These are phyloP conservation scores for Tricholoma terreum DNA, from an alignment of 768 basidiomycete genomes.

Conservation along the genomic window DNA sequence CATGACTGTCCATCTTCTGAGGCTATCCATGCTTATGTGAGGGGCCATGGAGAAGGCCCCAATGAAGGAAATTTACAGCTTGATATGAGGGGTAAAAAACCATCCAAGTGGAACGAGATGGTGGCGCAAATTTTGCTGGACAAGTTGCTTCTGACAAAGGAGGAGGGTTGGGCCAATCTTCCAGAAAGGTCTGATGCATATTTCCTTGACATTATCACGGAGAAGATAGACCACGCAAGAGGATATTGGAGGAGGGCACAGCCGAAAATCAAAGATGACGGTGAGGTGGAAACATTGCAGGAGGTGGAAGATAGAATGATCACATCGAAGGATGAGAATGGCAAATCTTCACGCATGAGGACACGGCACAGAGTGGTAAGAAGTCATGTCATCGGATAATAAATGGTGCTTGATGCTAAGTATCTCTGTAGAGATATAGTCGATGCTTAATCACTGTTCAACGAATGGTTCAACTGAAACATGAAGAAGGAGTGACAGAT, in stretches of 20 bases:
- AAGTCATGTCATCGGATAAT: neutral
- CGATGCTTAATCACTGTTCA: neutral
- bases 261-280: slow-evolving; percentile 10
- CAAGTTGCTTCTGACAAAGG: neutral
- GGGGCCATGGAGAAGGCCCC: slow-evolving; percentile 3
- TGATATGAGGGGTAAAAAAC: slow-evolving; percentile 10
- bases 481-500: slow-evolving; percentile 3
- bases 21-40: neutral
- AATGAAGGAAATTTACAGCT: slow-evolving; percentile 5
- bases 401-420: neutral
- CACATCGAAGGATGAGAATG: slow-evolving; percentile 1
- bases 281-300: slow-evolving; percentile 7
- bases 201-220: slow-evolving; percentile 6
- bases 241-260: slow-evolving; percentile 9
- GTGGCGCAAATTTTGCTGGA: slow-evolving; percentile 8
- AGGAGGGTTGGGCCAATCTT: slow-evolving; percentile 1
- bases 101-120: slow-evolving; percentile 8
- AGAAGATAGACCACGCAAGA: slow-evolving; percentile 5
- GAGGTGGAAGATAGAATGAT: slow-evolving; percentile 11
- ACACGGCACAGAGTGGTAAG: neutral
- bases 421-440: neutral
- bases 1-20: neutral
- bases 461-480: slow-evolving; percentile 1
- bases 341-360: neutral
- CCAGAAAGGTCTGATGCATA: slow-evolving; percentile 7